Conservation (phyloP, 1,284 basidiomycete species). For the Mycena sp. region DNA sequence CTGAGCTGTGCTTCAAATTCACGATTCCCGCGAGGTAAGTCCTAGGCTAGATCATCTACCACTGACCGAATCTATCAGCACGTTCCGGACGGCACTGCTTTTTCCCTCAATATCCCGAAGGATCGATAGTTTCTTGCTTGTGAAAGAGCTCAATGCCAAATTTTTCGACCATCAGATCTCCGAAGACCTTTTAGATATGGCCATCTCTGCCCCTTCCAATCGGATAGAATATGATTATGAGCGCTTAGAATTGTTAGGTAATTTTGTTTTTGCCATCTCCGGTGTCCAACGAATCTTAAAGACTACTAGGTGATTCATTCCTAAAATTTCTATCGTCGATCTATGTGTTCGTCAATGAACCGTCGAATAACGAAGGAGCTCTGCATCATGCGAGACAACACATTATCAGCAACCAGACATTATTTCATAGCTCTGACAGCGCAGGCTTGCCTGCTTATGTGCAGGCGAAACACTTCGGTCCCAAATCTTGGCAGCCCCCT, state of each 20-base stretch:
- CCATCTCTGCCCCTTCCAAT: slow-evolving; percentile 77
- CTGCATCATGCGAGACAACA: slow-evolving; percentile 70
- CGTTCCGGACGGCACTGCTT: slow-evolving; percentile 69
- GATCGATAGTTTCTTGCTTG: slow-evolving; percentile 76
- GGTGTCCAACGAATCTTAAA: slow-evolving; percentile 23
- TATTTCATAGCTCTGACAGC: slow-evolving; percentile 64
- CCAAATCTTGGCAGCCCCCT: slow-evolving; percentile 71
- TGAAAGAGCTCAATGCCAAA: slow-evolving; percentile 79
- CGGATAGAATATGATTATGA: slow-evolving; percentile 80
- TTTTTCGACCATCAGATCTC: slow-evolving; percentile 69
- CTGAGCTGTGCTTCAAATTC: slow-evolving; percentile 77
- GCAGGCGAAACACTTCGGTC: slow-evolving; percentile 73
- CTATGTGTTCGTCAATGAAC: slow-evolving; percentile 76
- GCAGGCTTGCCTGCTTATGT: slow-evolving; percentile 75
- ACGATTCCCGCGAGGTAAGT: slow-evolving; percentile 77
- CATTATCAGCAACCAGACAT: slow-evolving; percentile 77
- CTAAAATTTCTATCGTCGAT: slow-evolving; percentile 80
- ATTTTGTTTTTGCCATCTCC: slow-evolving; percentile 20
- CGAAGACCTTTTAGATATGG: slow-evolving; percentile 65
- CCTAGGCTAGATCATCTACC: neutral
- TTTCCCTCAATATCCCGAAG: slow-evolving; percentile 76
- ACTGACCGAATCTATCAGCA: slow-evolving; percentile 50
- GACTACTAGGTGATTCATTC: slow-evolving; percentile 74
- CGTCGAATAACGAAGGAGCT: slow-evolving; percentile 66
- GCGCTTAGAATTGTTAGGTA: slow-evolving; percentile 82